Evolutionary conservation across 345 rosid genomes (phyloP).

Genomic region (Microthlaspi erraticum): DNA sequence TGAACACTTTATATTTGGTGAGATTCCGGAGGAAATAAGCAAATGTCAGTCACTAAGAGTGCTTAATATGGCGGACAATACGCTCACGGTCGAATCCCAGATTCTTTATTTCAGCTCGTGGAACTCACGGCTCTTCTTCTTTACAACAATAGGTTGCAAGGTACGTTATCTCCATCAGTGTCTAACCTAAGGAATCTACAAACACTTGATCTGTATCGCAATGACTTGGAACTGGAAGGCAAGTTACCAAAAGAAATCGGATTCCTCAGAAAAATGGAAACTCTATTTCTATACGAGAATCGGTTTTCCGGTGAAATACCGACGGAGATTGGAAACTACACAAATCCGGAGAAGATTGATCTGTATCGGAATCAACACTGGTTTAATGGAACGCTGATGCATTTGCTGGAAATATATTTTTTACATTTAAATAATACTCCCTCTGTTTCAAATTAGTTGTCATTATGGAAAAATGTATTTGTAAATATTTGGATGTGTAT

Average conservation of each 20-base stretch:
- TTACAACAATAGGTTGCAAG: constrained; percentile 58
- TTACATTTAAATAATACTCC: no score
- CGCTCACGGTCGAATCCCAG: constrained; percentile 61
- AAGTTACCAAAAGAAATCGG: constrained; percentile 72
- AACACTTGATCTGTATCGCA: constrained; percentile 62
- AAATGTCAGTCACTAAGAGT: constrained; percentile 61
- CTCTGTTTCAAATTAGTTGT: no score
- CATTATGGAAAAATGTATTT: no score
- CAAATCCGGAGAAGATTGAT: constrained; percentile 63
- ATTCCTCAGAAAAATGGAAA: constrained; percentile 53
- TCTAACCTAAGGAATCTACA: constrained; percentile 80
- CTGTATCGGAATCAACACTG: constrained; percentile 77
- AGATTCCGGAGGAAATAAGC: constrained; percentile 63
- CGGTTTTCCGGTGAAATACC: constrained; percentile 80
- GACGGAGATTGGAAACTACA: constrained; percentile 72
- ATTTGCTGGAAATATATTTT: no score
- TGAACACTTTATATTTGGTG: no score
- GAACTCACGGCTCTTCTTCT: constrained; percentile 53
- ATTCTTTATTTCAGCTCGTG: constrained; percentile 57
- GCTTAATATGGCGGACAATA: constrained; percentile 69
- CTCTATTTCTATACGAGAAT: constrained; percentile 69
- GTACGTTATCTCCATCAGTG: constrained; percentile 56
- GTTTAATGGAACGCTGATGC: no score
- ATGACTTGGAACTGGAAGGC: constrained; percentile 71
- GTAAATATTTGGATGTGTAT: no score